These are phyloP conservation scores for Paramecium sonneborni DNA, from an alignment of 73 alveolate species.

Conservation along the genomic window DNA sequence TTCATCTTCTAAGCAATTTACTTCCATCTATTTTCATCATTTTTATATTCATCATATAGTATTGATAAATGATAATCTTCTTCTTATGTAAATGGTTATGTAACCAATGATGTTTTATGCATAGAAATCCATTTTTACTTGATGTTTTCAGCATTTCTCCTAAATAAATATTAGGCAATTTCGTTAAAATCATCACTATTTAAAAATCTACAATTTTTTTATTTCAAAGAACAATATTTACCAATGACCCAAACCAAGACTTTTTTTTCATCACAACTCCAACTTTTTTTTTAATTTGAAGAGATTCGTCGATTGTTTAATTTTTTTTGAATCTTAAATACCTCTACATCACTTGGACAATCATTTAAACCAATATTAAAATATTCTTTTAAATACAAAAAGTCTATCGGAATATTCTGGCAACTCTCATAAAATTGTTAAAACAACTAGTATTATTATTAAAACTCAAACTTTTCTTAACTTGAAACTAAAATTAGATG, in stretches of 20 bases:
- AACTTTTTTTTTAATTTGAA: neutral
- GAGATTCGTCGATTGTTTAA: neutral
- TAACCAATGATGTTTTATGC: neutral
- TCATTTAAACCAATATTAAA: neutral
- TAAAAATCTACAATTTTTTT: neutral
- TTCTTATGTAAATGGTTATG: neutral
- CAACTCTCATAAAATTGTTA: neutral
- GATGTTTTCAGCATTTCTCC: neutral
- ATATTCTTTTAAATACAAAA: neutral
- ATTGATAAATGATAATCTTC: neutral
- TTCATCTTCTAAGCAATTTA: neutral
- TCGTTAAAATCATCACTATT: neutral
- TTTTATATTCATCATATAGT: neutral
- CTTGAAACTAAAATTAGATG: neutral
- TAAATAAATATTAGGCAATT: neutral
- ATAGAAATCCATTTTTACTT: neutral
- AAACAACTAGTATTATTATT: neutral
- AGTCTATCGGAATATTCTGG: neutral
- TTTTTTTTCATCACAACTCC: neutral
- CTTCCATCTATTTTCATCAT: neutral
- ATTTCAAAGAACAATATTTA: neutral
- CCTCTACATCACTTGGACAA: neutral
- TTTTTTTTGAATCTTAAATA: neutral
- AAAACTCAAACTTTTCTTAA: neutral
- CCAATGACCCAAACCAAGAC: constrained; percentile 16